phyloP scores from a whole-genome alignment of 805 yeast species.

The Diddensiella transvaalensis region DNA sequence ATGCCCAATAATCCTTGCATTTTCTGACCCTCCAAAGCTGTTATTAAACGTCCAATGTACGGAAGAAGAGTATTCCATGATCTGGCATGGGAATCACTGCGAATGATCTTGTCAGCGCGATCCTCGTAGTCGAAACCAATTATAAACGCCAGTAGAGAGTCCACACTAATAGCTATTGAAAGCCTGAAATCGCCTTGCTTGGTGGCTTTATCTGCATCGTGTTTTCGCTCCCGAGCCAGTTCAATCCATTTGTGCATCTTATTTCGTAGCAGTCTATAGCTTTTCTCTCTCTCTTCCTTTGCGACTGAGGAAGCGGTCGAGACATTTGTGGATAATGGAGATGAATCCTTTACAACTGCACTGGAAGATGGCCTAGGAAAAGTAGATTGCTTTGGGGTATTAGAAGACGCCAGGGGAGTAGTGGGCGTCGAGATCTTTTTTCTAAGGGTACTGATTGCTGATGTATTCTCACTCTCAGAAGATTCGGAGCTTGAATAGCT shows the following conservation, averaged over 20 bases:
- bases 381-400: background rate
- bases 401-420: background rate
- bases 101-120: slow-evolving; percentile 29
- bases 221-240: slow-evolving; percentile 38
- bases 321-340: background rate
- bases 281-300: slow-evolving; percentile 22
- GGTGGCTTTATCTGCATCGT: slow-evolving; percentile 37
- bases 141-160: slow-evolving; percentile 38
- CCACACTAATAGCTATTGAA: slow-evolving; percentile 38
- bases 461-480: slow-evolving; percentile 8
- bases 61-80: slow-evolving; percentile 38
- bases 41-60: slow-evolving; percentile 30
- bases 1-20: slow-evolving; percentile 29
- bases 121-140: slow-evolving; percentile 40
- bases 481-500: slow-evolving; percentile 18
- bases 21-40: slow-evolving; percentile 24
- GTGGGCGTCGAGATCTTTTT: background rate
- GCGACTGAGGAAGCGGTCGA: background rate
- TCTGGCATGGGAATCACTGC: slow-evolving; percentile 28
- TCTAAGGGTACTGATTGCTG: background rate
- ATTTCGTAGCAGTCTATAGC: slow-evolving; percentile 24
- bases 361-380: background rate
- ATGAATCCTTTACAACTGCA: background rate
- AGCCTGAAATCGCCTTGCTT: slow-evolving; percentile 26
- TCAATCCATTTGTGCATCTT: slow-evolving; percentile 37